These are phyloP conservation scores for Polygonum maritimum DNA, from an alignment of 148 eudicot genomes.

Conservation along the genomic window DNA sequence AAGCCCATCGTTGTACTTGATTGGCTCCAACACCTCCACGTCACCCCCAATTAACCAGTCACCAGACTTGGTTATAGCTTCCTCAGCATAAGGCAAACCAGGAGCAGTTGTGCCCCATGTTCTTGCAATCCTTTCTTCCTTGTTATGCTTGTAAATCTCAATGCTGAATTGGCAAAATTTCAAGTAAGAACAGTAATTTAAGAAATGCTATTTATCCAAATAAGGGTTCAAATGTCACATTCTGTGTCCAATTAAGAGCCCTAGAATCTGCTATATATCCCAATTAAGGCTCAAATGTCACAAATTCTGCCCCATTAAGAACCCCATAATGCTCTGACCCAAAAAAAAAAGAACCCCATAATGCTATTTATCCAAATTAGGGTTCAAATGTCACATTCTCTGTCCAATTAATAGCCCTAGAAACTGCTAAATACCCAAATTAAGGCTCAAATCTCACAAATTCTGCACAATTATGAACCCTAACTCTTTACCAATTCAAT, in stretches of 20 bases:
- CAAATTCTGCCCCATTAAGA: background rate
- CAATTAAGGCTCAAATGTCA: background rate
- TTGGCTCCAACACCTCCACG: conserved; percentile 63
- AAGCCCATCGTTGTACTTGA: conserved; percentile 77
- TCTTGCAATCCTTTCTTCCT: conserved; percentile 84
- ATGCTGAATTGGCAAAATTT: conserved; percentile 30
- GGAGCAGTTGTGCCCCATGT: conserved; percentile 97
- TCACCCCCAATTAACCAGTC: conserved; percentile 93
- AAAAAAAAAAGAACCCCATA: no score
- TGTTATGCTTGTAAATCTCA: conserved; percentile 91
- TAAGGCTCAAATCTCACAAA: background rate
- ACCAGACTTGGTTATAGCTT: conserved; percentile 65
- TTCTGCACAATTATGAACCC: background rate
- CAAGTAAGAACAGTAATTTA: conserved; percentile 3
- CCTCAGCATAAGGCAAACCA: conserved; percentile 77
- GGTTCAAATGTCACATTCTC: background rate
- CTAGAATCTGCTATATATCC: background rate
- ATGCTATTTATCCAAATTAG: background rate
- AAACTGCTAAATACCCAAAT: background rate
- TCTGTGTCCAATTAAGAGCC: background rate
- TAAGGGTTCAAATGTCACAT: background rate
- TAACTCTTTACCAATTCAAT: background rate
- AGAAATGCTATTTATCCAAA: background rate
- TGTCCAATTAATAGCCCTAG: background rate
- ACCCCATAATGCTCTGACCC: no score